Conservation (phyloP, 2,329 filamentous ascomycete species). For the Cytospora mali region DNA sequence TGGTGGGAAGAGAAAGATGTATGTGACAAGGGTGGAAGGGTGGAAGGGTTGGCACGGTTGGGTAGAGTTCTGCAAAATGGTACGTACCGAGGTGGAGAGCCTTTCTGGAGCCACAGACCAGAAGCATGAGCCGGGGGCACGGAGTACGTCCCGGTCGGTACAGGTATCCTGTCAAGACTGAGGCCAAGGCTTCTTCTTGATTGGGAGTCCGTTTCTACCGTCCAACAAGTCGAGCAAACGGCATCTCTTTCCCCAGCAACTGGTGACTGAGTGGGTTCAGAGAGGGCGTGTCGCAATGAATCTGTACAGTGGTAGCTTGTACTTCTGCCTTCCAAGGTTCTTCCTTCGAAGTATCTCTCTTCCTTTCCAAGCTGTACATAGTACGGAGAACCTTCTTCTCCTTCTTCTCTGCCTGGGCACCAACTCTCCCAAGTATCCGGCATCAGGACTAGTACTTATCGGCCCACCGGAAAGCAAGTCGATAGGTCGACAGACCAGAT, state of each 20-base stretch:
- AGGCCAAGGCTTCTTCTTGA: slow-evolving; percentile 10
- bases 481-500: background rate
- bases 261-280: slow-evolving; percentile 16
- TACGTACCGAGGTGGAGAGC: slow-evolving; percentile 24
- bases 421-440: background rate
- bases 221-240: slow-evolving; percentile 14
- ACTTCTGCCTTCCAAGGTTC: background rate
- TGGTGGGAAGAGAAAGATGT: slow-evolving; percentile 23
- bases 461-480: background rate
- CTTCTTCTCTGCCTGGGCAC: slow-evolving; percentile 1
- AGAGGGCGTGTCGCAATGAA: slow-evolving; percentile 4
- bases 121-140: slow-evolving; percentile 17
- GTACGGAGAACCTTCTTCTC: background rate
- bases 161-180: slow-evolving; percentile 1
- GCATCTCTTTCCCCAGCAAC: slow-evolving; percentile 16
- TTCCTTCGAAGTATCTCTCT: background rate
- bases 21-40: slow-evolving; percentile 26
- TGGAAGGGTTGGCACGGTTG: slow-evolving; percentile 24
- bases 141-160: slow-evolving; percentile 14
- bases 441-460: background rate
- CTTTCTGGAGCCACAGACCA: slow-evolving; percentile 5
- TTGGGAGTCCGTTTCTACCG: slow-evolving; percentile 19
- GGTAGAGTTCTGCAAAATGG: slow-evolving; percentile 7
- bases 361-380: background rate
- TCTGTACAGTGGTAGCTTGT: background rate